These are phyloP conservation scores for Steccherinum ochraceum DNA, from an alignment of 768 basidiomycete species.

Conservation along the genomic window DNA sequence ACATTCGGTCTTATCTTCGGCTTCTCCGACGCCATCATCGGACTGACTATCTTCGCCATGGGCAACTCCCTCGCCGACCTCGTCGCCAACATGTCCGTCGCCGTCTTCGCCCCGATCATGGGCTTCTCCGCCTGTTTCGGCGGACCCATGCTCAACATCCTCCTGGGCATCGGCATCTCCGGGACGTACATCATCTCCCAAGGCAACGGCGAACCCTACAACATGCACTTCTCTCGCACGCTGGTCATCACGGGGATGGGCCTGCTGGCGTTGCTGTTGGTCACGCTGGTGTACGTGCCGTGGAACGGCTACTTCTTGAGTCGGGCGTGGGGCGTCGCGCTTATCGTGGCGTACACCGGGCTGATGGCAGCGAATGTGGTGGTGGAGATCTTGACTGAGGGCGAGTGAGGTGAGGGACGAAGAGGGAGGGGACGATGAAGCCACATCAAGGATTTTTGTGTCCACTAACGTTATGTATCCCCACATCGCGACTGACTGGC, in stretches of 20 bases:
- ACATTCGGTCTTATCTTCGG: conserved; percentile 93
- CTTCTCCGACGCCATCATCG: conserved; percentile 94
- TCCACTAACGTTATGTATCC: too few relatives aligned
- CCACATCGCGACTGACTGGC: too few relatives aligned
- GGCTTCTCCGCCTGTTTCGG: conserved; percentile 95
- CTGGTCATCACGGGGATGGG: conserved; percentile 81
- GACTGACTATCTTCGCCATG: conserved; percentile 92
- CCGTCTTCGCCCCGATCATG: conserved; percentile 89
- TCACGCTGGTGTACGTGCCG: conserved; percentile 81
- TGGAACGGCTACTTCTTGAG: conserved; percentile 77
- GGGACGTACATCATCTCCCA: conserved; percentile 79
- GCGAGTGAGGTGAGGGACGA: background rate
- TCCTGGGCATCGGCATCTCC: conserved; percentile 87
- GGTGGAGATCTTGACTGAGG: conserved; percentile 55
- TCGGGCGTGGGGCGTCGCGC: conserved; percentile 72
- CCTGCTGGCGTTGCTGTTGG: conserved; percentile 65
- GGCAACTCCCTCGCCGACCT: conserved; percentile 96
- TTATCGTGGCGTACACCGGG: conserved; percentile 65
- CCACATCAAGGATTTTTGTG: too few relatives aligned
- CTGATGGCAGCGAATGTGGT: conserved; percentile 77
- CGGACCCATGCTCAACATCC: conserved; percentile 87
- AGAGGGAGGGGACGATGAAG: background rate
- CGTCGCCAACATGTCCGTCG: conserved; percentile 95
- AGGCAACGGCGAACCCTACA: conserved; percentile 48
- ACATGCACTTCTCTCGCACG: conserved; percentile 75